Base-by-base conservation (phyloP, 106 monocot genomes). In the Ottelia alismoides region DNA sequence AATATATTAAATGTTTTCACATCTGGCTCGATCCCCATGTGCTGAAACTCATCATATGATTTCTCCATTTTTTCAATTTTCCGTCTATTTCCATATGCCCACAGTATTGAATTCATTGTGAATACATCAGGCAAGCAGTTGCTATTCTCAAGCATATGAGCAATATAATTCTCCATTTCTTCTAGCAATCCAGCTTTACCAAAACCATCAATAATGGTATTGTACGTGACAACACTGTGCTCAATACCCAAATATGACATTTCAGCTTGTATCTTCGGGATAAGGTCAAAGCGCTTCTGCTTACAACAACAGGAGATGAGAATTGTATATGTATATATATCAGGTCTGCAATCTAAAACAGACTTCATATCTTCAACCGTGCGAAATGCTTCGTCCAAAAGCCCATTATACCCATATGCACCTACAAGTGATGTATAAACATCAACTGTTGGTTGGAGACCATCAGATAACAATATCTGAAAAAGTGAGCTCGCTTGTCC, bases 401-500 rank as follows among this genome's bases (percentile, higher is more conserved):
- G 63, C 11, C 84, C 84, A 48, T 53, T 73, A 30, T 47, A 50
- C 30, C 80, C 84, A 61, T 74, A 96, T 30, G 88, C 88, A 62
- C 81, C 84, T 28, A 81, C 63, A n/a, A 96, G 74, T 57, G 94
- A 73, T 30, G 94, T 85, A 66, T 88, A 88, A 45, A 96, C 88
- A 76, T 88, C 94, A 21, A 77, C n/a, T 24, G 88, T 76, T 57
- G 88, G 88, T 54, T 58, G 74, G 45, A 85, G 74, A 35, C 81
- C 78, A 62, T 96, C 94, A 25, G 94, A 85, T 22, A 70, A 71
- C 85, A 96, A 78, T 20, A 70, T 56, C 50, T 68, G 64, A 58
- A 88, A 96, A 25, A 96, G 81, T 19, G 66, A 64, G 26, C 56
- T 53, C 17, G 94, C 94, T 26, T 78, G 71, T 21, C 54, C 78